These are phyloP conservation scores for Hamamelis virginiana DNA, from an alignment of 164 flowering plant genomes.

Conservation along the genomic window DNA sequence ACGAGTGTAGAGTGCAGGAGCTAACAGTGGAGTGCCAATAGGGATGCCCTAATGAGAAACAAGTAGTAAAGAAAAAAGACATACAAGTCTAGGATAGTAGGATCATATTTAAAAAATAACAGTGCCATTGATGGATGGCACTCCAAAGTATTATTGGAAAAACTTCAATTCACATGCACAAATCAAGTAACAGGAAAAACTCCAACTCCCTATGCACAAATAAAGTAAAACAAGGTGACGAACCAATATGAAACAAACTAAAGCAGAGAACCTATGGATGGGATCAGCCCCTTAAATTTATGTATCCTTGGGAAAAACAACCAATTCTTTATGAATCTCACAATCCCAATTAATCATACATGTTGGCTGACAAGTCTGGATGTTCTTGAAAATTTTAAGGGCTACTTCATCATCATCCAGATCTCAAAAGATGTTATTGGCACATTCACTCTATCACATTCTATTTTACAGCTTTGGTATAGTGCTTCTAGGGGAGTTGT, in stretches of 20 bases:
- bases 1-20: no score
- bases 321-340: not conserved
- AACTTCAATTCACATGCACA: no score
- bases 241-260: not conserved
- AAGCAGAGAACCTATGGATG: not conserved
- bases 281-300: not conserved
- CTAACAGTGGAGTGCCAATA: not conserved
- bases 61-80: not conserved
- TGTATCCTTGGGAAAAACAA: not conserved
- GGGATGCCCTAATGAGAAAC: not conserved
- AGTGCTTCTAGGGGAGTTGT: no score
- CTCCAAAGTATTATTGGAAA: not conserved
- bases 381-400: no score
- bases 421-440: no score
- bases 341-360: not conserved
- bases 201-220: no score
- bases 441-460: no score
- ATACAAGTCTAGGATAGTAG: no score
- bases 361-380: not conserved
- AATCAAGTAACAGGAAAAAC: no score
- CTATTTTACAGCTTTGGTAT: no score
- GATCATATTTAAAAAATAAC: not conserved
- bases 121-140: not conserved
- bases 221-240: not conserved
- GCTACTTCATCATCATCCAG: no score